phyloP scores from a whole-genome alignment of 208 protist species.

The Porcisia deanei region DNA sequence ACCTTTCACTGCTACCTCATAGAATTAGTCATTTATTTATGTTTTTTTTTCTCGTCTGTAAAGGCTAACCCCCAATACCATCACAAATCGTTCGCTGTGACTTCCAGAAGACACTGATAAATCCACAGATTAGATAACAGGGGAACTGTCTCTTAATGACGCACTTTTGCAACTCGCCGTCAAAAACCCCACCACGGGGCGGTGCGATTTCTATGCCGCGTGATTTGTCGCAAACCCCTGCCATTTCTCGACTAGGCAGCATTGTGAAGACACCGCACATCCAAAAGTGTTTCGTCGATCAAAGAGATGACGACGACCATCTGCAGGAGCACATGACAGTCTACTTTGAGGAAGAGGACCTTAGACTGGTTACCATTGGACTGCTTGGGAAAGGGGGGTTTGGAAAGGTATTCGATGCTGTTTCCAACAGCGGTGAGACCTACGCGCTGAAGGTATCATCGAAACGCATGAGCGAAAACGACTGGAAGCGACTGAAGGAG shows the following conservation, averaged over 20 bases:
- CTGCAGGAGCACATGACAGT: constrained; percentile 73
- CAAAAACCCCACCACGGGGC: constrained; percentile 24
- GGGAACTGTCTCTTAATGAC: background rate
- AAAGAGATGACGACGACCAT: constrained; percentile 50
- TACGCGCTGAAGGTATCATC: constrained; percentile 89
- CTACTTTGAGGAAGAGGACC: constrained; percentile 70
- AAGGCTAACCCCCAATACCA: background rate
- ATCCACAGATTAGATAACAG: background rate
- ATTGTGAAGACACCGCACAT: constrained; percentile 70
- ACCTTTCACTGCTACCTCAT: background rate
- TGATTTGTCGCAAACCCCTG: constrained; percentile 72
- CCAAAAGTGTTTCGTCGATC: constrained; percentile 62
- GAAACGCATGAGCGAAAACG: constrained; percentile 77
- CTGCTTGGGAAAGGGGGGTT: constrained; percentile 87
- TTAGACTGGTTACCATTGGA: constrained; percentile 62
- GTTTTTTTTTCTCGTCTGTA: background rate
- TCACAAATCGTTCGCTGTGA: background rate
- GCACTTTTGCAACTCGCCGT: constrained; percentile 12
- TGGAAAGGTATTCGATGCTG: constrained; percentile 78
- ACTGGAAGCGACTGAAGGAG: constrained; percentile 83
- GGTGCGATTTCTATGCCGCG: constrained; percentile 60
- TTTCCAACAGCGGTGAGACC: constrained; percentile 68
- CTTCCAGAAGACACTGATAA: background rate
- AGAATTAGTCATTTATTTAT: background rate
- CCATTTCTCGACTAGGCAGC: constrained; percentile 63